Evolutionary conservation across 148 eudicot genomes (phyloP), one percentile per base, ranked within the genome.

Genomic region (Simmondsia chinensis): DNA sequence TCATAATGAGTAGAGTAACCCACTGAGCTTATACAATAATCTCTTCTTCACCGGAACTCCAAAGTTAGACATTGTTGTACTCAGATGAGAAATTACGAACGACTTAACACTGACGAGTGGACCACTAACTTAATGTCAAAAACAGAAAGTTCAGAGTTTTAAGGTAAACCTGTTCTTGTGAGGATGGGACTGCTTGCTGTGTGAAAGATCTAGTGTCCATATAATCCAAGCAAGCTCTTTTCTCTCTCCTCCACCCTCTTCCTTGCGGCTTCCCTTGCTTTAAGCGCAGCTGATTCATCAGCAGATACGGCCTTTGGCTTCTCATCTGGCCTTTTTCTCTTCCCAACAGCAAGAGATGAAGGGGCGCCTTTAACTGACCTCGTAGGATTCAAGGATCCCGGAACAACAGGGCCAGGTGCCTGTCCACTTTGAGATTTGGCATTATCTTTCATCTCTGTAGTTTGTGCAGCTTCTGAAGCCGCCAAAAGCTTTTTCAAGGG

Each of bases 201-300:
- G 17, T 18, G 38, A 17, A n/a, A 19, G 11, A 21, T 29, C 78
- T 72, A 84, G 39, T 50, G 70, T 43, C 68, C 77, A 63, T 91
- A 91, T 15, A 91, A 75, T 43, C 97, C 97, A 14, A 91, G 87
- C 65, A 74, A 65, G 20, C 68, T 57, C 57, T 82, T 72, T 22
- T 81, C 89, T 65, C 80, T 82, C 51, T 76, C 83, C 58, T 74
- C 88, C 17, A 91, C 86, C 74, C 97, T 76, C 54, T 79, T 85
- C 48, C 83, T 74, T 43, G 97, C 97, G 35, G 97, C 97, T 56
- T 85, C 97, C 71, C 97, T 79, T 20, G 94, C 94, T 71, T 85
- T 85, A 29, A 74, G 70, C 9, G 97, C 97, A 40, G 94, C 88
- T 12, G 70, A 66, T 74, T 91, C 95, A 44, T 70, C 75, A 59